Conservation (phyloP, 78 protist species). For the Guillardia theta region DNA sequence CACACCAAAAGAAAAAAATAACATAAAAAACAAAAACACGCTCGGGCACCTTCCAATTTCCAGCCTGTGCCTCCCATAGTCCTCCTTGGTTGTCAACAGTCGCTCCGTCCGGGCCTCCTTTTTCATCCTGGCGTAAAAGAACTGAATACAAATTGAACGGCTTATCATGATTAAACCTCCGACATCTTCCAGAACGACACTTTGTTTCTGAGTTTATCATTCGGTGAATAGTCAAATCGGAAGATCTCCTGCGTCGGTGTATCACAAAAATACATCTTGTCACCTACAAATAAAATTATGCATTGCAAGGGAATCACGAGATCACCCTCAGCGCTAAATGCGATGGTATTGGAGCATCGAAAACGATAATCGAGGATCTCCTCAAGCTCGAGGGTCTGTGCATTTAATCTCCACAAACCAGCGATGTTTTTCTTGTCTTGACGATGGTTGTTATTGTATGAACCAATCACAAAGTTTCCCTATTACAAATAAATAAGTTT, state of each 20-base stretch:
- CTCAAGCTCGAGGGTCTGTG: background rate
- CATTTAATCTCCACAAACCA: background rate
- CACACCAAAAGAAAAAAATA: background rate
- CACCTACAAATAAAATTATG: too few relatives aligned
- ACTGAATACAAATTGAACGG: too few relatives aligned
- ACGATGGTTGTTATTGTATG: slow-evolving; percentile 20
- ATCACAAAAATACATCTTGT: slow-evolving; percentile 15
- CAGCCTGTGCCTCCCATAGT: slow-evolving; percentile 34
- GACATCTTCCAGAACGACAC: background rate
- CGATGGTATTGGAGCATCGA: background rate
- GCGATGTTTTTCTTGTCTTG: background rate
- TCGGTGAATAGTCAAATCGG: background rate
- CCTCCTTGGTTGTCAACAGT: slow-evolving; percentile 7
- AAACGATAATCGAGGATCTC: slow-evolving; percentile 29
- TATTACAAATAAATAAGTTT: too few relatives aligned
- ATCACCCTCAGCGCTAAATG: background rate
- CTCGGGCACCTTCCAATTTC: too few relatives aligned
- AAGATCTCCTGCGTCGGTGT: background rate
- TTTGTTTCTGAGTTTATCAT: background rate
- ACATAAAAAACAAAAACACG: background rate
- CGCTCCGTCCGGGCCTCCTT: slow-evolving; percentile 31
- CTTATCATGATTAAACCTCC: too few relatives aligned
- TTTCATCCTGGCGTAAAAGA: too few relatives aligned
- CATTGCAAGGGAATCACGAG: too few relatives aligned
- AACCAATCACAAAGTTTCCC: background rate